A percentile compares a stretch with the other conserved stretches of the same genome.
Evolutionary conservation across 2,329 filamentous ascomycete species (phyloP).

Genomic region (Lachnellula willkommii): DNA sequence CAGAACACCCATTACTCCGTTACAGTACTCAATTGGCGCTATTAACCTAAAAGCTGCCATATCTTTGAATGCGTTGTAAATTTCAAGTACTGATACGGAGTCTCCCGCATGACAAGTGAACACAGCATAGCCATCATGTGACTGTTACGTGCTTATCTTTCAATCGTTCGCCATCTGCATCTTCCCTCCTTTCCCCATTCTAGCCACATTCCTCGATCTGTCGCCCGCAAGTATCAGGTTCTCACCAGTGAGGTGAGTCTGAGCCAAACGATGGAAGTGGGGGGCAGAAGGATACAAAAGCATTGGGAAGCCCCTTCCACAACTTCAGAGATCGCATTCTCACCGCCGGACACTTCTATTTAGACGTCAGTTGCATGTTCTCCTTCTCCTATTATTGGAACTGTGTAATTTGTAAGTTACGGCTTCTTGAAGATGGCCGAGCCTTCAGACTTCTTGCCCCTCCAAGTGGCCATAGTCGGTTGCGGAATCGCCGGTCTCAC

Average conservation of each 20-base stretch:
- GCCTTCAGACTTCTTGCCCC: background rate
- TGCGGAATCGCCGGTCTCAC: constrained; percentile 37
- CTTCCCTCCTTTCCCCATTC: constrained; percentile 27
- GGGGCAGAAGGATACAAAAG: background rate
- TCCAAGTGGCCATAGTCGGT: constrained; percentile 32
- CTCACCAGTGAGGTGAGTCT: background rate
- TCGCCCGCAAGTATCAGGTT: background rate
- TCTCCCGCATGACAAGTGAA: too few relatives aligned
- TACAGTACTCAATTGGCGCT: too few relatives aligned
- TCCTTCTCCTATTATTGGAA: background rate
- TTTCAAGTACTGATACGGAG: too few relatives aligned
- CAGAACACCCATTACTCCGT: too few relatives aligned
- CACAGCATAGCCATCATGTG: background rate
- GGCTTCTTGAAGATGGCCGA: background rate
- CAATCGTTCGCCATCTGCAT: constrained; percentile 24
- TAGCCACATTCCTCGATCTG: constrained; percentile 32
- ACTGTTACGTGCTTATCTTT: constrained; percentile 8
- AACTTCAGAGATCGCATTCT: too few relatives aligned
- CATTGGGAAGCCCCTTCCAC: background rate
- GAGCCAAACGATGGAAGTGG: background rate
- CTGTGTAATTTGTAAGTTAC: background rate
- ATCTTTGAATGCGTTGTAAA: too few relatives aligned
- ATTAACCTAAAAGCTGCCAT: too few relatives aligned
- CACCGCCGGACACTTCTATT: too few relatives aligned
- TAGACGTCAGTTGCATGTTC: background rate